phyloP scores from a whole-genome alignment of 257 asterid species.

The Gentiana dahurica region DNA sequence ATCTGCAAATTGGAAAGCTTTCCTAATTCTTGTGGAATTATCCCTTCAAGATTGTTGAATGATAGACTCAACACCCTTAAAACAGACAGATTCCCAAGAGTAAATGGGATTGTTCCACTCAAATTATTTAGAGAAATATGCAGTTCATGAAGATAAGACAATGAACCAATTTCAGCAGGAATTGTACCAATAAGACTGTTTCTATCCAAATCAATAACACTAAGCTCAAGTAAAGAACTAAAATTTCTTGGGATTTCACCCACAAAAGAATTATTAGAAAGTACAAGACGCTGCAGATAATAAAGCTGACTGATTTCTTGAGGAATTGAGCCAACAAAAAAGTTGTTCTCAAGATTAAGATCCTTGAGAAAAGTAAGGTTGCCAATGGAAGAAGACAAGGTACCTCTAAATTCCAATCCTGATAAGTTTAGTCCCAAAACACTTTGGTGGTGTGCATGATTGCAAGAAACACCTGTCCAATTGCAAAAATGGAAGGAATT shows the following conservation, averaged over 20 bases:
- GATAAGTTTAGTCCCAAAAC: background rate
- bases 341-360: background rate
- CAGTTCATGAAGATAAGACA: no score
- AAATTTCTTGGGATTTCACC: conserved; percentile 4
- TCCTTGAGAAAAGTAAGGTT: conserved; percentile 5
- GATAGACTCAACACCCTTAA: no score
- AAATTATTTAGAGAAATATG: no score
- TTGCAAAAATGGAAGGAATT: background rate
- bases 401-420: background rate
- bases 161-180: no score
- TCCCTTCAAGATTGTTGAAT: no score
- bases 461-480: conserved; percentile 3
- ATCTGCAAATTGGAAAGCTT: no score
- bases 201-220: no score
- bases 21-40: no score
- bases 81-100: no score
- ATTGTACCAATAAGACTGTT: no score
- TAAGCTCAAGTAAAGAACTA: no score
- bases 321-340: background rate
- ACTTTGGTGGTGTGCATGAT: background rate
- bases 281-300: background rate
- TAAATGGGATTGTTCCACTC: no score
- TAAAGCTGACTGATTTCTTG: conserved; percentile 4
- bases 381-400: conserved; percentile 1
- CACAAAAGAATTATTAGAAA: background rate